Evolutionary conservation across 306 rosid genomes (phyloP), one percentile per base, ranked within the genome.

Genomic region (Neltuma alba): DNA sequence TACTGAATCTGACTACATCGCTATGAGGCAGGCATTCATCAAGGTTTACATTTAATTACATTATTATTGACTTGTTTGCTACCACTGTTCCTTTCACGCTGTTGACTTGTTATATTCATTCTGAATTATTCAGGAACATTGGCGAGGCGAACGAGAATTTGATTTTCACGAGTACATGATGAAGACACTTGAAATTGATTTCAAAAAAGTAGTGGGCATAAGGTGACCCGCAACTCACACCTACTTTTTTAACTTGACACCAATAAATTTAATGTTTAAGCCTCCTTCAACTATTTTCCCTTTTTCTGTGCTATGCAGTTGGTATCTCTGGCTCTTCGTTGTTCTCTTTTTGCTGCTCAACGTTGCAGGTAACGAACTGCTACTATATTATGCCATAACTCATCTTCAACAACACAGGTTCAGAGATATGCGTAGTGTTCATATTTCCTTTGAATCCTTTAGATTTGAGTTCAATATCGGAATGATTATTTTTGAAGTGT

Each of bases 281-380:
- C 75, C 57, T 76, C 72, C 61, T 76, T 68, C 48, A 15, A 3
- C 48, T 57, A 47, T 67, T 86, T 77, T 41, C 76, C 14, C 34
- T 40, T 78, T 40, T 18, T 74, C 42, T 71, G 30, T 76, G 28
- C 33, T 62, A 5, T 8, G 66, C 71, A 95, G 99, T 72, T 92
- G 97, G 99, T 90, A 89, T 86, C 90, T 95, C 44, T 92, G 97
- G 99, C 88, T 91, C 61, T 95, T 95, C 83, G 98, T 95, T 77
- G 99, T 92, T 87, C 82, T 90, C 69, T 95, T 92, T 80, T 80
- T 92, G 88, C 89, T 95, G 78, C 75, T 92, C 72, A 85, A 95
- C 82, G 37, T 95, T 81, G 84, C 87, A 64, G 98, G 98, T 88
- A 92, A 71, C n/a, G n/a, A n/a, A n/a, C n/a, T n/a, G n/a, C 21